Conservation (phyloP, 305 asterid genomes). For the Fraxinus ornus region DNA sequence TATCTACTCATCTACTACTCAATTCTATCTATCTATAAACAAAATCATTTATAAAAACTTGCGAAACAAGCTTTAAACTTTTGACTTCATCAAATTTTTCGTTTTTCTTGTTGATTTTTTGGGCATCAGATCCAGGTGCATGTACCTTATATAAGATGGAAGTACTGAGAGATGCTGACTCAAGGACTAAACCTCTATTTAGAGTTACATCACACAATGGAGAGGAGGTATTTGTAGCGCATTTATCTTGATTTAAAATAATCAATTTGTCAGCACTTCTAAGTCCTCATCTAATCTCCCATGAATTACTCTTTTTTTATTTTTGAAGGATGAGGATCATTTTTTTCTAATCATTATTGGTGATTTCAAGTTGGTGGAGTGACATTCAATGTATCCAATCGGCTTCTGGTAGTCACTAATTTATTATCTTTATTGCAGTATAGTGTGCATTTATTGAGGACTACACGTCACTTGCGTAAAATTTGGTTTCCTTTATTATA, state of each 20-base stretch:
- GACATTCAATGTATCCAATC: slow-evolving; percentile 9
- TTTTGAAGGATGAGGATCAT: not conserved
- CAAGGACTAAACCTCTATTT: slow-evolving; percentile 64
- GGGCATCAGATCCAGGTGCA: slow-evolving; percentile 65
- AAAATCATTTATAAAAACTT: not conserved
- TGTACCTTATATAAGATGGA: slow-evolving; percentile 72
- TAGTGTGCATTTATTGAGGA: slow-evolving; percentile 10
- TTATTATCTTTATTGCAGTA: not conserved
- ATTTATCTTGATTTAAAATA: slow-evolving; percentile 13
- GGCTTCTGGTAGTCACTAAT: slow-evolving; percentile 9
- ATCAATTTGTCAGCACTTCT: not conserved
- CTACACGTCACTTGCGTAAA: not conserved
- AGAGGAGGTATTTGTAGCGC: slow-evolving; percentile 67
- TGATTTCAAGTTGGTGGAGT: slow-evolving; percentile 16
- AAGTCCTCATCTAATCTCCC: not conserved
- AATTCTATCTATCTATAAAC: not conserved
- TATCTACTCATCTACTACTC: not conserved
- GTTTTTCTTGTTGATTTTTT: slow-evolving; percentile 9
- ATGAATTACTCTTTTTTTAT: not conserved
- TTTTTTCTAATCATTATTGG: not conserved
- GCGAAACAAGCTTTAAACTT: not conserved
- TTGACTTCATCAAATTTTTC: slow-evolving; percentile 17
- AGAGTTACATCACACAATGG: slow-evolving; percentile 74
- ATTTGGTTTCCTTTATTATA: not conserved
- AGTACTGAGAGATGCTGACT: slow-evolving; percentile 65